Evolutionary conservation across 139 green algal species (phyloP).

Genomic region (Nannochloris sp.): DNA sequence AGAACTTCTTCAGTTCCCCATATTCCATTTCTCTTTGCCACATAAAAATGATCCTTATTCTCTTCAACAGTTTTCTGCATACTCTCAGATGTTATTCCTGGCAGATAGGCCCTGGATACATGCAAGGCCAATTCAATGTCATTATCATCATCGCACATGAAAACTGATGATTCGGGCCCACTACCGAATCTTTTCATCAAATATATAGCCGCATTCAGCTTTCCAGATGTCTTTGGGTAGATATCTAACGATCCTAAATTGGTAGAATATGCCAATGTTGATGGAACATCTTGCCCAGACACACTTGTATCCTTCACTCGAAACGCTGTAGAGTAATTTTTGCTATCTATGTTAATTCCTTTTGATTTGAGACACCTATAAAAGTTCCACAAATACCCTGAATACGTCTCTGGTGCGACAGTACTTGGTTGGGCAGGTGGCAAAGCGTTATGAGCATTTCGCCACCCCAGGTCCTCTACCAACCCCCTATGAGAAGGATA

Average conservation of each 20-base stretch:
- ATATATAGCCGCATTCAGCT: slow-evolving; percentile 11
- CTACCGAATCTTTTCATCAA: slow-evolving; percentile 1
- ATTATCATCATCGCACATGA: slow-evolving; percentile 16
- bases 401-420: too few relatives aligned
- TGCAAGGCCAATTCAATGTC: slow-evolving; percentile 11
- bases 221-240: slow-evolving; percentile 13
- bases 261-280: background rate
- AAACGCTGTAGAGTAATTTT: slow-evolving; percentile 10
- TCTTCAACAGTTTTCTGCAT: background rate
- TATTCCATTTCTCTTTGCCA: background rate
- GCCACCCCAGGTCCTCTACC: slow-evolving; percentile 8
- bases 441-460: background rate
- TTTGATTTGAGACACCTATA: background rate
- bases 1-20: slow-evolving; percentile 14
- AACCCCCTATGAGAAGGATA: background rate
- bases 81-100: slow-evolving; percentile 5
- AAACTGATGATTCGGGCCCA: background rate
- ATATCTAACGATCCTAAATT: slow-evolving; percentile 8
- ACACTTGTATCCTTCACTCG: background rate
- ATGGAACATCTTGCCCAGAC: background rate
- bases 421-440: background rate
- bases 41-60: slow-evolving; percentile 1
- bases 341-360: slow-evolving; percentile 1
- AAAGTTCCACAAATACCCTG: background rate
- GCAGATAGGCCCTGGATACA: slow-evolving; percentile 6